Evolutionary conservation across 192 early-diverging fungal genomes (phyloP).

Genomic region (Physocladia obscura): DNA sequence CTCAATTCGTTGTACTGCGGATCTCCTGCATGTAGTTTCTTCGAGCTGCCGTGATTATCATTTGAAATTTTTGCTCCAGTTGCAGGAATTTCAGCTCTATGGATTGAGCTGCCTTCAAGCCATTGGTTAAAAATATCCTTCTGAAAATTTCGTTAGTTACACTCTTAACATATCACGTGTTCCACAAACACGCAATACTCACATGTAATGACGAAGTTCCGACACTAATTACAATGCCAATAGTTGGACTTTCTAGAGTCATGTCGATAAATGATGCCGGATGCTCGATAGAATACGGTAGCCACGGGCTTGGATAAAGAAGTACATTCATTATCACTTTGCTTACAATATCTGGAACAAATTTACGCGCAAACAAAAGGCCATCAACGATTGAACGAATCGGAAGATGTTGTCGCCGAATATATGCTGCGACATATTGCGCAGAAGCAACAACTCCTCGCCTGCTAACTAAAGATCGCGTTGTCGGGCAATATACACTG

Average conservation of each 20-base stretch:
- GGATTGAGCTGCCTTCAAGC: constrained; percentile 32
- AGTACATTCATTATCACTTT: constrained; percentile 42
- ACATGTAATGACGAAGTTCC: constrained; percentile 38
- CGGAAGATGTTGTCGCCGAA: constrained; percentile 41
- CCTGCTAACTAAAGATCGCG: not conserved
- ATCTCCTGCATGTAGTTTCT: too few species aligned
- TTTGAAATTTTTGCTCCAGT: too few species aligned
- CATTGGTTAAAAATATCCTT: constrained; percentile 37
- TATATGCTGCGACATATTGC: constrained; percentile 28
- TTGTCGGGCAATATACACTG: not conserved
- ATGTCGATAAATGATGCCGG: constrained; percentile 30
- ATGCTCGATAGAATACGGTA: constrained; percentile 45
- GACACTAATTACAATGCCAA: constrained; percentile 41
- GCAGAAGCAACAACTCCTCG: not conserved
- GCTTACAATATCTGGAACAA: constrained; percentile 40
- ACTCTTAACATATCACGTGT: too few species aligned
- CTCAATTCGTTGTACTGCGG: too few species aligned
- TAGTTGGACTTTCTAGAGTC: constrained; percentile 41
- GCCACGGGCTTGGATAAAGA: constrained; percentile 44
- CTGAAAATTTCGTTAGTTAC: constrained; percentile 6
- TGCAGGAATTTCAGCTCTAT: constrained; percentile 39
- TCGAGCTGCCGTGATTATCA: too few species aligned
- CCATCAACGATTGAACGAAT: constrained; percentile 29
- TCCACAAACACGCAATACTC: too few species aligned
- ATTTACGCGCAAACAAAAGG: constrained; percentile 30